These are phyloP conservation scores for Drechslera avenae DNA, from an alignment of 2,329 filamentous ascomycete genomes.

Conservation along the genomic window DNA sequence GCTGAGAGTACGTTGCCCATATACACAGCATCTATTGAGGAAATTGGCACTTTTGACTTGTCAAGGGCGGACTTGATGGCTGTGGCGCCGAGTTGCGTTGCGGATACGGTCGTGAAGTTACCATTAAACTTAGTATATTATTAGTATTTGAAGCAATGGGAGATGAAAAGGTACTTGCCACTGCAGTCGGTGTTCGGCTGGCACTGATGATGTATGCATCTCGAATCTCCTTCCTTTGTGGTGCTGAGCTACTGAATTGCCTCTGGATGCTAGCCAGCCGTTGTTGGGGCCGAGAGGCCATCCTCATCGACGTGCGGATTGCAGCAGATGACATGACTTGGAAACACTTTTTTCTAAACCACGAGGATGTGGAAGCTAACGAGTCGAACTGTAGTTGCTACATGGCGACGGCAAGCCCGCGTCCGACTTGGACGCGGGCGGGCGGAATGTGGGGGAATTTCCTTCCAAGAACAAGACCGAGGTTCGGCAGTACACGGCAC, in stretches of 20 bases:
- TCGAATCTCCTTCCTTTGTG: conserved; percentile 67
- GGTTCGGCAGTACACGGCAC: conserved; percentile 32
- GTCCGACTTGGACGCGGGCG: conserved; percentile 24
- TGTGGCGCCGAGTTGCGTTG: conserved; percentile 84
- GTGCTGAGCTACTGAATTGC: conserved; percentile 44
- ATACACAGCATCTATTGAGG: conserved; percentile 89
- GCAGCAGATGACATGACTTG: conserved; percentile 39
- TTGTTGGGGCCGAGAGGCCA: conserved; percentile 46
- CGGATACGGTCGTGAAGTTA: conserved; percentile 79
- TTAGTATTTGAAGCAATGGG: conserved; percentile 1
- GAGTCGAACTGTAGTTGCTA: conserved; percentile 32
- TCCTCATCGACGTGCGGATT: conserved; percentile 41
- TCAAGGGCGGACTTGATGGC: conserved; percentile 90
- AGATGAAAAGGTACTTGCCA: conserved; percentile 59
- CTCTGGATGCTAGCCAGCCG: conserved; percentile 45
- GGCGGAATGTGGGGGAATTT: conserved; percentile 35
- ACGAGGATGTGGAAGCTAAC: conserved; percentile 16
- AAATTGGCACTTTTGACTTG: conserved; percentile 80
- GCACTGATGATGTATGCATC: conserved; percentile 95
- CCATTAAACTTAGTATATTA: conserved; percentile 84
- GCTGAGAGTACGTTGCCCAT: conserved; percentile 95
- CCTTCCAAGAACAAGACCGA: conserved; percentile 27
- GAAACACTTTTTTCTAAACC: neutral
- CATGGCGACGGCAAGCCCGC: conserved; percentile 40
- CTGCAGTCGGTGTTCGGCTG: conserved; percentile 85